Evolutionary conservation across 345 rosid species (phyloP).

Genomic region (Psidium friedrichsthalianum): DNA sequence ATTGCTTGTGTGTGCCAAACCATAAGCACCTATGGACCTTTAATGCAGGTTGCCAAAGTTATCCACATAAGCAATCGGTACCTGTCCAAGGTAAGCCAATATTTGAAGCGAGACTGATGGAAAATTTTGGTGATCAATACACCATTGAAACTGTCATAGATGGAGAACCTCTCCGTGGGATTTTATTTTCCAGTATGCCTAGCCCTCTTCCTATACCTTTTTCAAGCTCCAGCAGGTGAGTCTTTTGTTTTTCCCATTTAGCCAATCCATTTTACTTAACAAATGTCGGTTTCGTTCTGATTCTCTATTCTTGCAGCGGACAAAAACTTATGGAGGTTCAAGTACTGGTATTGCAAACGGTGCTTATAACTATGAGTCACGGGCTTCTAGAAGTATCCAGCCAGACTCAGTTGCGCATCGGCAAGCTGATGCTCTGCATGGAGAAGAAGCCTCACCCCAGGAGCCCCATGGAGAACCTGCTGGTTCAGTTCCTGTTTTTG

Average conservation of each 20-base stretch:
- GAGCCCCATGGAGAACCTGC: conserved; percentile 10
- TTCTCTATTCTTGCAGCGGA: conserved; percentile 16
- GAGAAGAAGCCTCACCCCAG: conserved; percentile 12
- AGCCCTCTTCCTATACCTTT: no score
- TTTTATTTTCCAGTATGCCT: no score
- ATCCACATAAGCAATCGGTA: conserved; percentile 16
- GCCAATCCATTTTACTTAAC: background rate
- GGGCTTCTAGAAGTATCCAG: conserved; percentile 7
- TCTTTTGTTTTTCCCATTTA: background rate
- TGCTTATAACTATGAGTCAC: conserved; percentile 23
- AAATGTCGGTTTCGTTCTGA: background rate
- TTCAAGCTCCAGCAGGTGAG: no score
- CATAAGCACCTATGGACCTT: background rate
- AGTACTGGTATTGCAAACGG: conserved; percentile 26
- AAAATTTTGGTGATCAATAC: no score
- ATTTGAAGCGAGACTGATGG: no score
- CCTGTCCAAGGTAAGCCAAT: conserved; percentile 39
- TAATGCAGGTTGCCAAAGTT: conserved; percentile 38
- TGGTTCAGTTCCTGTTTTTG: conserved; percentile 9
- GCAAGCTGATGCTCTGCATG: conserved; percentile 13
- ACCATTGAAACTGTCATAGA: no score
- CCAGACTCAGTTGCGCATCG: conserved; percentile 14
- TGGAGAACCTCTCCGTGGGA: no score
- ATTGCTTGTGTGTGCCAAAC: background rate
- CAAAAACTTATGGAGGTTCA: conserved; percentile 24